Evolutionary conservation across 108 stramenopile genomes (phyloP).

Genomic region (Nitzschia sp.): DNA sequence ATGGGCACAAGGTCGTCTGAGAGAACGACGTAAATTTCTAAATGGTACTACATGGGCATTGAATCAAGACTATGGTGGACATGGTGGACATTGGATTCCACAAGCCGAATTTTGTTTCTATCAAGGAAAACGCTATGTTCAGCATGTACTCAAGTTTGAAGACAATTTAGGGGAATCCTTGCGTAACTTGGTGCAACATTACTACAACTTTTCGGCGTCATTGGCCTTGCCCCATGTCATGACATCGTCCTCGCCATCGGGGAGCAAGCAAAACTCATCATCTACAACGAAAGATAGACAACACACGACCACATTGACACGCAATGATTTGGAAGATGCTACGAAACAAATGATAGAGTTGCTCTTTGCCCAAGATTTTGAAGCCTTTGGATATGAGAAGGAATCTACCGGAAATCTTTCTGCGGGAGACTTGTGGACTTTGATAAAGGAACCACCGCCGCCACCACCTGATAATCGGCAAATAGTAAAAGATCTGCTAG

Average conservation of each 20-base stretch:
- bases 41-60: not conserved
- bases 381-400: not conserved
- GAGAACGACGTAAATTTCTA: not conserved
- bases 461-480: too few species aligned
- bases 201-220: slow-evolving; percentile 13
- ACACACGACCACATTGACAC: too few species aligned
- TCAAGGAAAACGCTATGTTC: slow-evolving; percentile 2
- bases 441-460: too few species aligned
- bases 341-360: not conserved
- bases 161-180: slow-evolving; percentile 37
- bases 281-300: too few species aligned
- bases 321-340: not conserved
- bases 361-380: not conserved
- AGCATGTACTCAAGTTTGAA: slow-evolving; percentile 39
- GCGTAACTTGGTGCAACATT: slow-evolving; percentile 34
- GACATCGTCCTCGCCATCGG: not conserved
- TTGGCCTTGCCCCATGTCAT: not conserved
- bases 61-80: not conserved
- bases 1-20: not conserved
- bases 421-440: not conserved
- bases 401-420: not conserved
- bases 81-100: slow-evolving; percentile 27
- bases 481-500: too few species aligned
- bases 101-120: slow-evolving; percentile 30
- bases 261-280: not conserved